Evolutionary conservation across 192 early-diverging fungal species (phyloP).

Genomic region (Geranomyces michiganensis): DNA sequence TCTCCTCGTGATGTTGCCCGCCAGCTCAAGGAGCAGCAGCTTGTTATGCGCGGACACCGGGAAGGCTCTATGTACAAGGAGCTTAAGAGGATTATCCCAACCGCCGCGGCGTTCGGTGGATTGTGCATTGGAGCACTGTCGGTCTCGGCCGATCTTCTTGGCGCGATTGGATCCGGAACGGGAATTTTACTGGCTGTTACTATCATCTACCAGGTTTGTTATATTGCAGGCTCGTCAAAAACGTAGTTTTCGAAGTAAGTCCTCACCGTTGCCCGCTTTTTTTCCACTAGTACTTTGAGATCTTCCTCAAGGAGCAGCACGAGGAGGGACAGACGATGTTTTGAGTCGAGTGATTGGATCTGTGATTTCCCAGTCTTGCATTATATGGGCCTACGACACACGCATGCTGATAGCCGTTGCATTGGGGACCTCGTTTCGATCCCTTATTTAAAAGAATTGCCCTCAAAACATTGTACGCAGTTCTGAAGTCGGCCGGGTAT

Average conservation of each 20-base stretch:
- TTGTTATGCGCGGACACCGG: conserved; percentile 92
- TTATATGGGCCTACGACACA: too few relatives aligned
- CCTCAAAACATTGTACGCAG: too few relatives aligned
- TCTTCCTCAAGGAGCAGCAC: conserved; percentile 92
- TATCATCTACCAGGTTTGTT: conserved; percentile 87
- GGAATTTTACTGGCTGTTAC: conserved; percentile 98
- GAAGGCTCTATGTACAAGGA: conserved; percentile 99
- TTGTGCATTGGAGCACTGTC: conserved; percentile 94
- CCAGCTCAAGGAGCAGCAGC: conserved; percentile 97
- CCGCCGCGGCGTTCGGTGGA: conserved; percentile 96
- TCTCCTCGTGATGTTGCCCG: conserved; percentile 96
- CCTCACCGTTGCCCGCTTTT: background rate
- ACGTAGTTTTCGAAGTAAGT: conserved; percentile 2
- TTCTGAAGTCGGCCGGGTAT: too few relatives aligned
- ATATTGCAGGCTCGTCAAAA: background rate
- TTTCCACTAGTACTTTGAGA: conserved; percentile 76
- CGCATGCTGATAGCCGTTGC: too few relatives aligned
- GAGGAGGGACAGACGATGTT: conserved; percentile 52
- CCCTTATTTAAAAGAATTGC: too few relatives aligned
- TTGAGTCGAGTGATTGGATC: conserved; percentile 20
- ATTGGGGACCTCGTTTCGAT: too few relatives aligned
- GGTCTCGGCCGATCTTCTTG: conserved; percentile 93
- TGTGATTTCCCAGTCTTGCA: too few relatives aligned
- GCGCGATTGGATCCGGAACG: conserved; percentile 98
- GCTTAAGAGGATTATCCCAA: conserved; percentile 98